Evolutionary conservation across 352 stramenopile species (phyloP).

Genomic region (Pythium dissotocum): DNA sequence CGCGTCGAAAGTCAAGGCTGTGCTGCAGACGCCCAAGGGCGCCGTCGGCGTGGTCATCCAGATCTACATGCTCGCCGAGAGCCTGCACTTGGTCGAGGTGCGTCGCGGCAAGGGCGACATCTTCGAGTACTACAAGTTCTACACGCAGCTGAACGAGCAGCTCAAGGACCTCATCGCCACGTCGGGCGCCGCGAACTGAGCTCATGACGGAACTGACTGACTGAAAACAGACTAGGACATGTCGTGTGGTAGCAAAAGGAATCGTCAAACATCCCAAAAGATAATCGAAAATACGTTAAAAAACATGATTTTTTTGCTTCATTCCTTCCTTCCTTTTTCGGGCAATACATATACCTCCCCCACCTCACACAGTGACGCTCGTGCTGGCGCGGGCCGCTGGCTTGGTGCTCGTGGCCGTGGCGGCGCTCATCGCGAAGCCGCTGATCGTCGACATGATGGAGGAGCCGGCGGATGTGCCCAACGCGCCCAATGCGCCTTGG

Average conservation of each 20-base stretch:
- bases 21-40: conserved; percentile 85
- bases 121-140: conserved; percentile 92
- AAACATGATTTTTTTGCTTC: not conserved
- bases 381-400: conserved; percentile 14
- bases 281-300: not conserved
- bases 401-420: conserved; percentile 19
- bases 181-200: conserved; percentile 21
- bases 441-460: conserved; percentile 80
- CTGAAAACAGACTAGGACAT: not conserved
- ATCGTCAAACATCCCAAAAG: not conserved
- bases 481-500: conserved; percentile 63
- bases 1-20: conserved; percentile 81
- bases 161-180: conserved; percentile 82
- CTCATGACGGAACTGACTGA: not conserved
- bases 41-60: conserved; percentile 89
- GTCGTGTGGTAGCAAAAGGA: not conserved
- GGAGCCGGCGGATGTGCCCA: conserved; percentile 65
- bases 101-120: conserved; percentile 89
- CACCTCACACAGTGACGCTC: conserved; percentile 45
- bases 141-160: conserved; percentile 87
- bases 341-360: not conserved
- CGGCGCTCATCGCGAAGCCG: conserved; percentile 58
- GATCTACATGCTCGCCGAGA: conserved; percentile 88
- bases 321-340: not conserved
- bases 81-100: conserved; percentile 86